Evolutionary conservation across 495 filamentous ascomycete genomes (phyloP).

Genomic region (Aspergillus affinis): DNA sequence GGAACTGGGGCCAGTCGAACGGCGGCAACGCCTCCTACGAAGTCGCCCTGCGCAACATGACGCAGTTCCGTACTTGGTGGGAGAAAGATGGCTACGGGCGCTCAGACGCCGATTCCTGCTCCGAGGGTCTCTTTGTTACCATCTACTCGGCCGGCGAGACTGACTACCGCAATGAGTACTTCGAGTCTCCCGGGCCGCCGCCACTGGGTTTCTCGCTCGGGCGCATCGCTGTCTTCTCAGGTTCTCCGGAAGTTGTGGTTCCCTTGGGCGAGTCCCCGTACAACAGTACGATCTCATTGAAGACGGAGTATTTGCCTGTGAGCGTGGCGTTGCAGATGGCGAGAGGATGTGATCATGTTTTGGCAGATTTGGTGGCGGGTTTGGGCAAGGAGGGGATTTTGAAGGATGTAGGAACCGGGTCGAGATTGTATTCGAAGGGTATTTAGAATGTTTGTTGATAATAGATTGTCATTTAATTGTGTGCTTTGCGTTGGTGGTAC

Average conservation of each 20-base stretch:
- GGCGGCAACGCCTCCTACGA: constrained; percentile 35
- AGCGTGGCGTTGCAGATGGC: constrained; percentile 58
- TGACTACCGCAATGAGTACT: constrained; percentile 35
- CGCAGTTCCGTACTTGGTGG: constrained; percentile 56
- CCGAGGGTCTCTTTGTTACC: constrained; percentile 41
- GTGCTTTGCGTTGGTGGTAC: too few relatives aligned
- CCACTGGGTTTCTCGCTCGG: constrained; percentile 42
- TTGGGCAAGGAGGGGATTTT: constrained; percentile 52
- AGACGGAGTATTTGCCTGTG: constrained; percentile 58
- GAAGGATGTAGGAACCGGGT: constrained; percentile 42
- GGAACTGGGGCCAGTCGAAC: constrained; percentile 51
- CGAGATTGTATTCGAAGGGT: constrained; percentile 22
- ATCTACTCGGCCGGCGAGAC: constrained; percentile 24
- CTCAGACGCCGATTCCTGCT: constrained; percentile 38
- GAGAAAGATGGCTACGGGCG: constrained; percentile 41
- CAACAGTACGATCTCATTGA: constrained; percentile 50
- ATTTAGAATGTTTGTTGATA: too few relatives aligned
- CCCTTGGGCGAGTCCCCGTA: constrained; percentile 57
- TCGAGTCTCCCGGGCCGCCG: constrained; percentile 25
- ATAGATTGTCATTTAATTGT: too few relatives aligned
- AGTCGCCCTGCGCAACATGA: constrained; percentile 44
- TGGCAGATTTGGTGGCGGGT: constrained; percentile 55
- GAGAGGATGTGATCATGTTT: constrained; percentile 61
- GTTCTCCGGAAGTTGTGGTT: constrained; percentile 56
- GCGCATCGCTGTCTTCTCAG: constrained; percentile 47